phyloP scores from a whole-genome alignment of 768 basidiomycete species.

The Gelatoporia subvermispora region DNA sequence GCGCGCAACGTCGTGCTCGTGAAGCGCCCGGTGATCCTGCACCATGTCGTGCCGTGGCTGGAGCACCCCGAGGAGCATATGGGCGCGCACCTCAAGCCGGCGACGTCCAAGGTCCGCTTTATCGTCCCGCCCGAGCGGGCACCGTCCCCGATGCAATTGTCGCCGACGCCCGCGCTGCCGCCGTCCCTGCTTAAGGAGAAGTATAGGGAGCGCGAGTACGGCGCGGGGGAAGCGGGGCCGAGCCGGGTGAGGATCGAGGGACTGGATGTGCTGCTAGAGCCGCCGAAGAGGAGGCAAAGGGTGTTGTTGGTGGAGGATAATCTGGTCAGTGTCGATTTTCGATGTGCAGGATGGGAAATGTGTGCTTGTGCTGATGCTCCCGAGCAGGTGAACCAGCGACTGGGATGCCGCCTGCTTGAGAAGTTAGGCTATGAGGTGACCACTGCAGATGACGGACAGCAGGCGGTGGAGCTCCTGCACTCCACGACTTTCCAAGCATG shows the following conservation, averaged over 20 bases:
- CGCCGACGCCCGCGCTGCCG: not conserved
- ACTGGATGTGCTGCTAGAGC: not conserved
- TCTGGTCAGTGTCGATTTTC: constrained; percentile 7
- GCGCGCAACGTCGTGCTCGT: constrained; percentile 20
- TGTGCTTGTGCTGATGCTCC: not conserved
- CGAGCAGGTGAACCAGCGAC: constrained; percentile 20
- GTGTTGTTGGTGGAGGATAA: constrained; percentile 26
- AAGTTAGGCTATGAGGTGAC: constrained; percentile 22
- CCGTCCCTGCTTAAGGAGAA: constrained; percentile 6
- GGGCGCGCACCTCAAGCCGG: constrained; percentile 10
- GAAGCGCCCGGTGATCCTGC: constrained; percentile 24
- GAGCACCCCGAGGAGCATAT: constrained; percentile 16
- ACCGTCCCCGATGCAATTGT: not conserved
- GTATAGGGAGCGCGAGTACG: not conserved
- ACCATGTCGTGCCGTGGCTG: constrained; percentile 15
- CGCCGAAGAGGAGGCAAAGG: not conserved
- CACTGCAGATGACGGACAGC: constrained; percentile 21
- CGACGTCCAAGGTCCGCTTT: constrained; percentile 17
- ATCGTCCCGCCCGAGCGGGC: constrained; percentile 3
- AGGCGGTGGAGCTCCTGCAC: constrained; percentile 20
- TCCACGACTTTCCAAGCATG: constrained; percentile 15
- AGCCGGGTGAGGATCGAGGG: not conserved
- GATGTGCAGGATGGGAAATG: not conserved
- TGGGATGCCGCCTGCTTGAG: constrained; percentile 21
- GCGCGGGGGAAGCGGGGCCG: not conserved